Base-by-base conservation (phyloP, 768 basidiomycete species). In the Trametes meyenii region DNA sequence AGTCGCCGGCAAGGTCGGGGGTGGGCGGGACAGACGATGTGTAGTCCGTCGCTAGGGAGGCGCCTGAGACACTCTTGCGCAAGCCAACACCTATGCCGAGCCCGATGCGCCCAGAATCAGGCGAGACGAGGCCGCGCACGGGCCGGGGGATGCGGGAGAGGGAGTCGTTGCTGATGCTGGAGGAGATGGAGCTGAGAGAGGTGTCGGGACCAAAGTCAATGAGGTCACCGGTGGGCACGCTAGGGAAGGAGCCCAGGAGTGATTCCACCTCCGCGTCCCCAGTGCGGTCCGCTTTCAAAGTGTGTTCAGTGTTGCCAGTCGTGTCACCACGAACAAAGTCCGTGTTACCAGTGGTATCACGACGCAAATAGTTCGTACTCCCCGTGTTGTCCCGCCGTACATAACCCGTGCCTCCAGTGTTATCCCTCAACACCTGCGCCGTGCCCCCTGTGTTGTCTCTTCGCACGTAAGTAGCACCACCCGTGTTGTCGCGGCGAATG, bases 1-100 rank as follows among this genome's bases (percentile, higher is more conserved):
- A 75, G 67, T 89, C 88, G 19, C 81, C 79, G 21, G 81, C 75
- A n/a, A 88, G 73, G 54, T 86, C 85, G 3, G 88, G 86, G 17
- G 82, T 87, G 35, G 78, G 77, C n/a, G 82, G 79, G 35, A 76
- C 64, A 1, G 74, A 72, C 3, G 58, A 55, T 10, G 7, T 60
- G 61, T 64, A 81, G 16, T 64, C 65, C 14, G 66, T 61, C 5
- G 62, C 39, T 0, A 57, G 58, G 3, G 60, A 61, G 6, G 54
- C 57, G 6, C 57, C 33, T 12, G 66, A 64, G 19, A 45, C 26
- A n/a, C 60, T 64, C 46, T 45, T 62, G 43, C 59, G 58, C 24
- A 65, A 33, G 14, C 48, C 56, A 12, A 66, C 24, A 7, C 50
- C 40, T 17, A 63, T 35, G 12, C 57, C 63, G 7, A 65, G 64